These are phyloP conservation scores for Agaricus sinodeliciosus DNA, from an alignment of 768 basidiomycete genomes.

Conservation along the genomic window DNA sequence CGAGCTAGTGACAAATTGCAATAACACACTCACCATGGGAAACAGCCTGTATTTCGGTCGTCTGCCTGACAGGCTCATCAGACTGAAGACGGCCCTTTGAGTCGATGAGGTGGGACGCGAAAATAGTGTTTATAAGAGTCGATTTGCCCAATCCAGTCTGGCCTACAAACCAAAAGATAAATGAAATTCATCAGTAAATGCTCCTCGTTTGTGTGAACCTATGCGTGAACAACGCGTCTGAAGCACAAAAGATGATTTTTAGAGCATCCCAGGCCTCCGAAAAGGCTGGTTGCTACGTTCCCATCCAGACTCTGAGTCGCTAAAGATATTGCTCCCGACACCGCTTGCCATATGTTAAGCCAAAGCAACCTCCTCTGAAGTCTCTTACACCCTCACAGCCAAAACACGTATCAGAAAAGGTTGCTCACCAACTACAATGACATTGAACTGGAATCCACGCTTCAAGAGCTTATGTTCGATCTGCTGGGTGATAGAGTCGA, in stretches of 20 bases:
- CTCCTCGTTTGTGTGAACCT: not conserved
- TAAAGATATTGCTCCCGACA: not conserved
- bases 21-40: constrained; percentile 70
- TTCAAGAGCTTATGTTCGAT: constrained; percentile 99
- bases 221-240: not conserved
- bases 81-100: constrained; percentile 89
- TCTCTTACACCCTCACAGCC: not conserved
- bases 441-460: constrained; percentile 98
- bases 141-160: constrained; percentile 99
- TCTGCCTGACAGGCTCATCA: constrained; percentile 88
- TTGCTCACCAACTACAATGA: constrained; percentile 87
- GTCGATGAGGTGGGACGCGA: constrained; percentile 97
- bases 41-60: constrained; percentile 92
- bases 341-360: not conserved
- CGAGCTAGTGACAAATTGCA: constrained; percentile 10
- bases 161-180: constrained; percentile 39
- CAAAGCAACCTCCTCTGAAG: not conserved
- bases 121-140: constrained; percentile 97
- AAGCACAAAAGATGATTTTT: not conserved
- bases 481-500: constrained; percentile 95
- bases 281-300: not conserved
- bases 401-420: not conserved
- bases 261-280: not conserved
- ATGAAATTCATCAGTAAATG: not conserved
- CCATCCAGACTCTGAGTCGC: not conserved